These are phyloP conservation scores for Dryadomyces sulphureus DNA, from an alignment of 2,329 filamentous ascomycete species.

Conservation along the genomic window DNA sequence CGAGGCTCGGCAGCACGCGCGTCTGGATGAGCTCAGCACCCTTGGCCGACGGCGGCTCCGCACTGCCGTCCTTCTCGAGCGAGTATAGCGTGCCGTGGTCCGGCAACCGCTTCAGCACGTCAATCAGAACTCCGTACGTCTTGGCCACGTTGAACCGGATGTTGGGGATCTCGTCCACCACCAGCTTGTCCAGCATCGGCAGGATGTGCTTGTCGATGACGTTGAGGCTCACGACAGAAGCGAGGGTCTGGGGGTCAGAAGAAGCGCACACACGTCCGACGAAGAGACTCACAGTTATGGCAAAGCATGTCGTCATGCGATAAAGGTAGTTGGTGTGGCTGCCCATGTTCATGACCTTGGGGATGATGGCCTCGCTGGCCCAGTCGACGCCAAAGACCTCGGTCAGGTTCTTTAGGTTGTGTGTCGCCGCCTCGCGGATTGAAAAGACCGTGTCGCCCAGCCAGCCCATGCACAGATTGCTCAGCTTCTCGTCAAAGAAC, in stretches of 20 bases:
- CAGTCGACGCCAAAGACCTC: constrained; percentile 98
- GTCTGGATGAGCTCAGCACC: constrained; percentile 72
- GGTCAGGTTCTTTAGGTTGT: constrained; percentile 95
- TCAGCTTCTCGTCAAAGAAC: constrained; percentile 97
- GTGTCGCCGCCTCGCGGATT: constrained; percentile 91
- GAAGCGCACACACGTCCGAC: neutral
- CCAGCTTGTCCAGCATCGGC: constrained; percentile 90
- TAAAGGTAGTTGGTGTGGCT: constrained; percentile 98
- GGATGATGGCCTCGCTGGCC: constrained; percentile 93
- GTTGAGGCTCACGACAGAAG: constrained; percentile 80
- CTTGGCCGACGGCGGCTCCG: constrained; percentile 49
- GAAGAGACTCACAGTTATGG: constrained; percentile 68
- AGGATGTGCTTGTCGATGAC: constrained; percentile 89
- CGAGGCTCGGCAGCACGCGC: constrained; percentile 75
- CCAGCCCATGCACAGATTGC: constrained; percentile 95
- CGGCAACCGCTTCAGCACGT: constrained; percentile 81
- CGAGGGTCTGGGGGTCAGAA: constrained; percentile 60
- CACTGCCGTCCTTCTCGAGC: constrained; percentile 61
- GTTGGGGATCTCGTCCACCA: constrained; percentile 90
- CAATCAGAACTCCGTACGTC: constrained; percentile 81
- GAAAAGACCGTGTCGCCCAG: constrained; percentile 97
- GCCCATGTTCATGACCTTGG: constrained; percentile 97
- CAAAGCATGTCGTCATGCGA: constrained; percentile 99
- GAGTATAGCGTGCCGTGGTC: constrained; percentile 76
- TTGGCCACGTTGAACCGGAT: constrained; percentile 99